Evolutionary conservation across 1,139 yeast genomes (phyloP).

Genomic region (Nakaseomyces glabratus): DNA sequence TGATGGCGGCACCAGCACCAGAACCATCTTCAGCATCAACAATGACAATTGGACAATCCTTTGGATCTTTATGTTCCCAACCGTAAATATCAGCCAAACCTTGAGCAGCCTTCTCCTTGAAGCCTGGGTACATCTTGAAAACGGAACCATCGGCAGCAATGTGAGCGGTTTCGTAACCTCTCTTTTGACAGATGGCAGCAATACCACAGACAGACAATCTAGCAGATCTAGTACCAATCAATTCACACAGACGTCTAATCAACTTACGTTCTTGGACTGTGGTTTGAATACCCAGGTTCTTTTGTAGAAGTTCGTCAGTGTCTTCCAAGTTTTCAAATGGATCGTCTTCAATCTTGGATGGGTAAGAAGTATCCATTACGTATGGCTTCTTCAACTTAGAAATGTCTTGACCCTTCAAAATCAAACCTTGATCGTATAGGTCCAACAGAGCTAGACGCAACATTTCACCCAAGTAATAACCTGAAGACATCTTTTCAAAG

Average conservation of each 20-base stretch:
- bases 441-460: slow-evolving; percentile 75
- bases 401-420: slow-evolving; percentile 64
- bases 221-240: slow-evolving; percentile 87
- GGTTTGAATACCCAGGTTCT: slow-evolving; percentile 51
- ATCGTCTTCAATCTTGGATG: slow-evolving; percentile 81
- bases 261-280: slow-evolving; percentile 74
- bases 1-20: slow-evolving; percentile 97
- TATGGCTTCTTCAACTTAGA: slow-evolving; percentile 51
- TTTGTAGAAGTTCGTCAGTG: slow-evolving; percentile 56
- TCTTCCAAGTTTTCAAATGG: slow-evolving; percentile 78
- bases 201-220: slow-evolving; percentile 91
- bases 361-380: slow-evolving; percentile 81
- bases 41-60: slow-evolving; percentile 64
- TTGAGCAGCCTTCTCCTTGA: slow-evolving; percentile 80
- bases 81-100: slow-evolving; percentile 85
- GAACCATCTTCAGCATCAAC: slow-evolving; percentile 96
- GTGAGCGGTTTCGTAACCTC: slow-evolving; percentile 67
- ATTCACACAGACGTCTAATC: slow-evolving; percentile 74
- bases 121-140: slow-evolving; percentile 84
- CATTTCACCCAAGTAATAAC: slow-evolving; percentile 91
- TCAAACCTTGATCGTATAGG: slow-evolving; percentile 50
- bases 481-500: slow-evolving; percentile 96
- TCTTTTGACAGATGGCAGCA: slow-evolving; percentile 88
- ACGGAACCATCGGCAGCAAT: slow-evolving; percentile 98
- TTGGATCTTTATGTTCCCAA: slow-evolving; percentile 45